Evolutionary conservation across 306 rosid genomes (phyloP).

Genomic region (Cicer arietinum): DNA sequence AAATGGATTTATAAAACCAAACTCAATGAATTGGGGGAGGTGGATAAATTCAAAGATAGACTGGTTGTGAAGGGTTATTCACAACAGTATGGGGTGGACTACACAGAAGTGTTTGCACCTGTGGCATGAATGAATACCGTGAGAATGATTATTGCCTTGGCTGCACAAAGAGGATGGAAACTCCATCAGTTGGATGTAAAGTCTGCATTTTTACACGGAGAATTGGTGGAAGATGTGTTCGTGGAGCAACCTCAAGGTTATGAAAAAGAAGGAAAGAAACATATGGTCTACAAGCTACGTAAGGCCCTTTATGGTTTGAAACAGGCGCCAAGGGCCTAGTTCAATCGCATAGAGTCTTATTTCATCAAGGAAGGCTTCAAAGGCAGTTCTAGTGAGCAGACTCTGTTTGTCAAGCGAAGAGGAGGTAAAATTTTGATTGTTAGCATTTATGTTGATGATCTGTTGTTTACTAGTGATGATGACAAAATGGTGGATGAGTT

Average conservation of each 20-base stretch:
- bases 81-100: neutral
- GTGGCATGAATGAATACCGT: neutral
- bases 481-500: neutral
- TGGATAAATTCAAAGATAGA: neutral
- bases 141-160: neutral
- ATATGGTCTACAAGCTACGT: neutral
- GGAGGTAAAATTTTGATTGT: neutral
- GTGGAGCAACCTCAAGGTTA: neutral
- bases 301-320: neutral
- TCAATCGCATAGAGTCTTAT: neutral
- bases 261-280: neutral
- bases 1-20: neutral
- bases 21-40: neutral
- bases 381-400: neutral
- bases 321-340: too few species aligned
- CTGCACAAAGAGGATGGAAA: neutral
- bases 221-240: neutral
- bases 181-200: neutral
- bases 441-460: neutral
- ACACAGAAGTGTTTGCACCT: neutral
- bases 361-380: neutral
- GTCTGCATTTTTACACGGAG: neutral
- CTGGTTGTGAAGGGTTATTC: neutral
- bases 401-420: neutral
- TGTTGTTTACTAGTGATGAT: neutral